Conservation (phyloP, 805 yeast species). For the Dipodascus geniculatus region DNA sequence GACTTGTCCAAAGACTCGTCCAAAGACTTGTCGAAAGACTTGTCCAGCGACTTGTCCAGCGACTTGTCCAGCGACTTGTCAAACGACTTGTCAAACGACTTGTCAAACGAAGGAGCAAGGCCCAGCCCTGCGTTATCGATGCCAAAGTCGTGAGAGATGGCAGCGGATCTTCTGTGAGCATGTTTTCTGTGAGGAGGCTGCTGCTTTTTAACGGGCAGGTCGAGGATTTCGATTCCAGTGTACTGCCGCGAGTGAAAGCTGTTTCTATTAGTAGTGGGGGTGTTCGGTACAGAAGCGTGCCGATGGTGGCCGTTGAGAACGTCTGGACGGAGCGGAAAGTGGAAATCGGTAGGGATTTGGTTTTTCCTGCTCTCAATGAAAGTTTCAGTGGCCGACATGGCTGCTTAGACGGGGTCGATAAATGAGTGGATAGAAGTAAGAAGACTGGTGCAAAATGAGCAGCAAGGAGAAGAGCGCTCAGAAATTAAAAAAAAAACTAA, state of each 20-base stretch:
- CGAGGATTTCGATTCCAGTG: conserved; percentile 4
- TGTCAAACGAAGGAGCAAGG: neutral
- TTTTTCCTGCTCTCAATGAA: neutral
- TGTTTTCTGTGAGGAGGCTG: conserved; percentile 29
- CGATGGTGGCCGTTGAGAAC: neutral
- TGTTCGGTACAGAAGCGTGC: neutral
- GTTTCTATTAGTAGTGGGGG: neutral
- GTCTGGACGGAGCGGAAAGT: conserved; percentile 1
- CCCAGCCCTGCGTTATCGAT: conserved; percentile 27
- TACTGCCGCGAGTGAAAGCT: neutral
- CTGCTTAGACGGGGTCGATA: neutral
- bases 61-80: no score
- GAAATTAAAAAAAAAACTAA: neutral
- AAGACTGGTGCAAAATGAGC: neutral
- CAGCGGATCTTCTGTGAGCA: conserved; percentile 77
- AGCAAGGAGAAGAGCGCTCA: neutral
- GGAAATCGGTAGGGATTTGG: conserved; percentile 1
- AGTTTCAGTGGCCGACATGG: neutral
- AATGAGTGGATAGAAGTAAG: neutral
- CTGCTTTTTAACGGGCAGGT: neutral
- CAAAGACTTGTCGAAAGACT: no score
- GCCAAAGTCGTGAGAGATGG: conserved; percentile 70
- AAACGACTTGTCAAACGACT: conserved; percentile 3
- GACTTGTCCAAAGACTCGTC: no score
- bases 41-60: no score